Percentiles rank a stretch among this genome's conserved stretches.
These are phyloP conservation scores for Verticillium zaregamsianum DNA, from an alignment of 2,329 filamentous ascomycete genomes.

Conservation along the genomic window DNA sequence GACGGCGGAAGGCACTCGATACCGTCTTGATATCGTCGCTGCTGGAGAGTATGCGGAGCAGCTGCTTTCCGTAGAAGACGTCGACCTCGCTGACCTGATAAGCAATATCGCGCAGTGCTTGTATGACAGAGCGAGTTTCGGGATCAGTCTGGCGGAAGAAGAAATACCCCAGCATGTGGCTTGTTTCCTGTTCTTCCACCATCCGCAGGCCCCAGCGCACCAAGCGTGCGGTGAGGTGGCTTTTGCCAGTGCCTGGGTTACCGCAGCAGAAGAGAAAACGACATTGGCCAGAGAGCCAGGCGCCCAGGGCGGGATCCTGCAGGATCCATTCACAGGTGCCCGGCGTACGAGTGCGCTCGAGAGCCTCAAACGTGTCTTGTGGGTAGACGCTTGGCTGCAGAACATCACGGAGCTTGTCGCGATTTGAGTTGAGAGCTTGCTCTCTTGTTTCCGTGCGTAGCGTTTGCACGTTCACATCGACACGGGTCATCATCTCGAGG, in stretches of 20 bases:
- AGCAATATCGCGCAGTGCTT: constrained; percentile 40
- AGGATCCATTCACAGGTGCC: constrained; percentile 44
- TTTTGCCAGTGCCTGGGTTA: constrained; percentile 42
- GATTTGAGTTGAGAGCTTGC: constrained; percentile 23
- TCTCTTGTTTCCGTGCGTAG: constrained; percentile 30
- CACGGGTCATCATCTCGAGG: constrained; percentile 20
- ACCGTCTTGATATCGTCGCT: constrained; percentile 38
- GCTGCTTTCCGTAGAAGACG: constrained; percentile 36
- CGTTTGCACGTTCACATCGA: constrained; percentile 28
- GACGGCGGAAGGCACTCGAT: constrained; percentile 35
- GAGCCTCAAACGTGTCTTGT: constrained; percentile 35
- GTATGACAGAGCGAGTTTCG: constrained; percentile 37
- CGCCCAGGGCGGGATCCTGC: constrained; percentile 29
- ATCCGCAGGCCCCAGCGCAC: constrained; percentile 34
- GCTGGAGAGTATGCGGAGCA: constrained; percentile 27
- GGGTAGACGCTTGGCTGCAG: constrained; percentile 37
- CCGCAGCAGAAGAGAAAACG: constrained; percentile 40
- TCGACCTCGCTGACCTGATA: constrained; percentile 43
- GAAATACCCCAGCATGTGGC: constrained; percentile 35
- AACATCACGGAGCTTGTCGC: constrained; percentile 33
- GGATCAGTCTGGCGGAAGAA: constrained; percentile 45
- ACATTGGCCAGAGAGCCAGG: constrained; percentile 32
- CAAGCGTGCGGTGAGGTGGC: constrained; percentile 37
- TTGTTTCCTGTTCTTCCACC: constrained; percentile 14
- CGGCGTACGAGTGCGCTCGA: constrained; percentile 32